Evolutionary conservation across 768 basidiomycete genomes (phyloP), one percentile per base, ranked within the genome.

Genomic region (Strobilomyces confusus): DNA sequence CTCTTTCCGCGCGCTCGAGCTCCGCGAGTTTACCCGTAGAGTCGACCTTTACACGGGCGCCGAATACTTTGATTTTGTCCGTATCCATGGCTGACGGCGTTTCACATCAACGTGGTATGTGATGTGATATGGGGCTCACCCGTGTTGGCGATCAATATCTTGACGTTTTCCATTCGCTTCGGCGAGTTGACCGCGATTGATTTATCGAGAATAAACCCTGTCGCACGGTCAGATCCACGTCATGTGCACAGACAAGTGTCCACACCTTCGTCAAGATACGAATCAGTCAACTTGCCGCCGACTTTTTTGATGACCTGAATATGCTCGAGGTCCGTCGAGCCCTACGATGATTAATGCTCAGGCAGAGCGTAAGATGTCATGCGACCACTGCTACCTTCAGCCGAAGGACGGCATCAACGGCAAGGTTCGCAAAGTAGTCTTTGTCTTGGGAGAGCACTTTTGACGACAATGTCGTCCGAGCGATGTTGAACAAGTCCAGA

Each of bases 231-330:
- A 44, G 32, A 38, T 11, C 20, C 23, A 19, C 20, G 5, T 38
- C 0, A 0, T n/a, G 26, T 3, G 38, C 11, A 13, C 20, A 12
- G 34, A 48, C 17, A 19, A 23, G 12, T 37, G 19, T 59, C 74
- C 15, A 3, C 58, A 86, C 92, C 95, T 76, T 98, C 97, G 65
- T 97, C 95, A 32, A 99, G 83, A 76, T 98, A 99, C 7, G 93
- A 95, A 64, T 98, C 95, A 0, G 93, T 95, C 63, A 99, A 79
- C 76, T 98, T 99, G 47, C 95, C 95, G 52, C 95, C 95, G n/a
- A 91, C 92, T 73, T 98, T 98, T 81, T 99, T 99, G 77, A 98
- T 99, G 70, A 98, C 87, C 72, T 99, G 95, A 59, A 99, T 98
- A 70, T 98, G 94, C 60, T 99, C 95, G 32, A 99, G 78, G 73